phyloP scores from a whole-genome alignment of 192 early-diverging fungal species.

The Coemansia sp. region DNA sequence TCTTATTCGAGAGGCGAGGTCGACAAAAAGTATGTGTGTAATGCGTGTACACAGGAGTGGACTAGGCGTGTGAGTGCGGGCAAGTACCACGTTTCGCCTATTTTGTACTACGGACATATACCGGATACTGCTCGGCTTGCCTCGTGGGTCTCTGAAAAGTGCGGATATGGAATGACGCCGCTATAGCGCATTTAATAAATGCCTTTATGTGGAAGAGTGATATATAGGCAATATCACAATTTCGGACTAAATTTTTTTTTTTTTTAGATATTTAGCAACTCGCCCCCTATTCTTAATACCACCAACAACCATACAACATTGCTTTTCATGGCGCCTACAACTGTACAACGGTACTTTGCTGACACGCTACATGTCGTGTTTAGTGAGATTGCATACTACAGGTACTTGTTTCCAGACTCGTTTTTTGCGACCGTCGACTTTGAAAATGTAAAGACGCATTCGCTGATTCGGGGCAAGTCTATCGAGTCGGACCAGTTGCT shows the following conservation, averaged over 20 bases:
- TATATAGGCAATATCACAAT: too few relatives aligned
- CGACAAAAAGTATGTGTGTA: constrained; percentile 27
- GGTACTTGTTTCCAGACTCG: constrained; percentile 40
- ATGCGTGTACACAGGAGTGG: constrained; percentile 44
- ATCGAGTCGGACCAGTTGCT: constrained; percentile 38
- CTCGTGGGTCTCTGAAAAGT: constrained; percentile 51
- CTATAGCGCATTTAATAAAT: constrained; percentile 17
- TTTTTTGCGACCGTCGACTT: constrained; percentile 25
- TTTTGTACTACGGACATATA: constrained; percentile 55
- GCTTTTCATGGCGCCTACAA: not conserved
- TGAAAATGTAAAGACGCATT: constrained; percentile 23
- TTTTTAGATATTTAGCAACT: not conserved
- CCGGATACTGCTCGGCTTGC: constrained; percentile 43
- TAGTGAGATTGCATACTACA: constrained; percentile 41
- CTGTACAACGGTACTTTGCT: constrained; percentile 7
- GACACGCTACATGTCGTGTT: constrained; percentile 32
- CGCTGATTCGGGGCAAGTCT: constrained; percentile 26
- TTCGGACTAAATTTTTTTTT: too few relatives aligned
- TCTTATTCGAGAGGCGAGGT: not conserved
- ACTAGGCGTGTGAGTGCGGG: constrained; percentile 19
- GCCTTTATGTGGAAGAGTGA: not conserved
- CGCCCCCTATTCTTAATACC: too few relatives aligned
- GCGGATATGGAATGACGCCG: constrained; percentile 36
- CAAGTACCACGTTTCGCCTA: constrained; percentile 35
- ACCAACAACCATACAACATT: too few relatives aligned